Conservation (phyloP, 257 asterid genomes). For the Solanum ossicruentum region DNA sequence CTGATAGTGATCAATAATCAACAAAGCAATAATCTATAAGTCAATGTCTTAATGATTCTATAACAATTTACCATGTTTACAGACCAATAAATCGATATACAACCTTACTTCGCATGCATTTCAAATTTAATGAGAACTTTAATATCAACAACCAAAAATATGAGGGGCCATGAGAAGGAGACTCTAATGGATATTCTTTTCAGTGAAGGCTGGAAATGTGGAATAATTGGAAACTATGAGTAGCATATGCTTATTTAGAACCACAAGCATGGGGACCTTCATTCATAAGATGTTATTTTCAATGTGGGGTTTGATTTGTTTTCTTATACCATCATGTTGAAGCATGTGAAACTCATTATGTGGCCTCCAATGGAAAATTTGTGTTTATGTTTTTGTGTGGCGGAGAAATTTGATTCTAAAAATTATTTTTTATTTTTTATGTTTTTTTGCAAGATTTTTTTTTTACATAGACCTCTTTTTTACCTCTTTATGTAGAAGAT, state of each 20-base stretch:
- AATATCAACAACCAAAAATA: neutral
- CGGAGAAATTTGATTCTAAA: neutral
- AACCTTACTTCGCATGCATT: no score
- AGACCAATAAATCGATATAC: no score
- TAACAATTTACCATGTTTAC: no score
- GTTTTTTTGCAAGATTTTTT: neutral
- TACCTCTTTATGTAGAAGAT: neutral
- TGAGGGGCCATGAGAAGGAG: neutral
- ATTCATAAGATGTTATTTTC: neutral
- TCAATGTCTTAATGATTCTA: no score
- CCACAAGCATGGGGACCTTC: neutral
- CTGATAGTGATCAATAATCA: no score
- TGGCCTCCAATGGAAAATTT: neutral
- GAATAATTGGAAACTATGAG: slow-evolving; percentile 10
- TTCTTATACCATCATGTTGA: neutral
- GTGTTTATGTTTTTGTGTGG: neutral
- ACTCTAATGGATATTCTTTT: slow-evolving; percentile 32
- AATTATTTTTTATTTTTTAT: neutral
- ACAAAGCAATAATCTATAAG: no score
- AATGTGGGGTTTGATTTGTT: neutral
- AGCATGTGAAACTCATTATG: neutral
- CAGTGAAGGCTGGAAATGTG: neutral
- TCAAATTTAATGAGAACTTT: no score
- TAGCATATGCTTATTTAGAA: slow-evolving; percentile 31
- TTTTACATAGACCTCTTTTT: neutral